Evolutionary conservation across 2,329 filamentous ascomycete genomes (phyloP).

Genomic region (Arthroderma uncinatum): DNA sequence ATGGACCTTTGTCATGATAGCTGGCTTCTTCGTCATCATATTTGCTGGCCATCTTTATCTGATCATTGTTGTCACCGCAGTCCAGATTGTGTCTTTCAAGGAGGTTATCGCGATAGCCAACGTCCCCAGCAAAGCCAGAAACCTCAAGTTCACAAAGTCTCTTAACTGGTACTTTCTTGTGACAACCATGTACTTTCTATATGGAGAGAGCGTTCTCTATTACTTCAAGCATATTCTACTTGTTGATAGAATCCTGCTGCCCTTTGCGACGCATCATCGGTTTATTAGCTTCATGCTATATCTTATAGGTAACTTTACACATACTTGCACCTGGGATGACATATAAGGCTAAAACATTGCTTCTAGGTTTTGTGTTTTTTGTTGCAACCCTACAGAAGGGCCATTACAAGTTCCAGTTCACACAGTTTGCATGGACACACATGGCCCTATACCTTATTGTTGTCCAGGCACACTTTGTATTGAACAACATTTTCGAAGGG

Average conservation of each 20-base stretch:
- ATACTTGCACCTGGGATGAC: not conserved
- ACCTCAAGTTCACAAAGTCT: conserved; percentile 86
- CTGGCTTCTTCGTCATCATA: conserved; percentile 77
- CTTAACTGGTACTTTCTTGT: conserved; percentile 99
- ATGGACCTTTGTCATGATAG: conserved; percentile 98
- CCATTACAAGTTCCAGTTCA: conserved; percentile 97
- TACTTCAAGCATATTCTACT: conserved; percentile 99
- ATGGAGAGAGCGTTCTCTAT: conserved; percentile 97
- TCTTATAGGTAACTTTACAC: conserved; percentile 62
- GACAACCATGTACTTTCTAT: conserved; percentile 98
- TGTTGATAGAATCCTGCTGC: conserved; percentile 83
- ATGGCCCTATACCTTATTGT: conserved; percentile 98
- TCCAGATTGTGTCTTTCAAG: conserved; percentile 97
- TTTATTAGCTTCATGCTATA: conserved; percentile 99
- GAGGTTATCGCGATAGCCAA: conserved; percentile 97
- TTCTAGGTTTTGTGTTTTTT: conserved; percentile 88
- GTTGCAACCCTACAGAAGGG: conserved; percentile 88
- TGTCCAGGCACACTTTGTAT: conserved; percentile 95
- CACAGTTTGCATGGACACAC: conserved; percentile 98
- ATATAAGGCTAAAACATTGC: not conserved
- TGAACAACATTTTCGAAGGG: conserved; percentile 99
- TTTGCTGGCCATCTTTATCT: conserved; percentile 98
- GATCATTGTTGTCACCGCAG: conserved; percentile 78
- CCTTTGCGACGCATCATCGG: conserved; percentile 89
- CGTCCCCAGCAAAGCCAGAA: conserved; percentile 80